Conservation (phyloP, 2,329 filamentous ascomycete genomes). For the Aaosphaeria arxii region DNA sequence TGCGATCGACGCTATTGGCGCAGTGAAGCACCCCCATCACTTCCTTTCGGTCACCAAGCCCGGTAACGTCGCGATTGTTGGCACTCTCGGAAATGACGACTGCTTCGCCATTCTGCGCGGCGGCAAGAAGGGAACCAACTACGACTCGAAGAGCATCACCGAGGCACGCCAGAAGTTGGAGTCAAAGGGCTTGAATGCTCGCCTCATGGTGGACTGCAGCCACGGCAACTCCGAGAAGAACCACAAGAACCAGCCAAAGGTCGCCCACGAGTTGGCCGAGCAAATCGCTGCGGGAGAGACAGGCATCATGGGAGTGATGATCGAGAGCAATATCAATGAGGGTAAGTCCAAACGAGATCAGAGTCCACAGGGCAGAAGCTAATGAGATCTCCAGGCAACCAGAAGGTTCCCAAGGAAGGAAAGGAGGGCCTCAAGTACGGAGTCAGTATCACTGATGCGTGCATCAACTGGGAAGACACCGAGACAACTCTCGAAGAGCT, state of each 20-base stretch:
- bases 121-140: slow-evolving; percentile 92
- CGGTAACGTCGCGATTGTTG: slow-evolving; percentile 90
- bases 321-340: slow-evolving; percentile 96
- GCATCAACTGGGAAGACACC: slow-evolving; percentile 92
- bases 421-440: slow-evolving; percentile 85
- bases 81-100: slow-evolving; percentile 91
- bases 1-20: slow-evolving; percentile 92
- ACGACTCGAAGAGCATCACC: slow-evolving; percentile 61
- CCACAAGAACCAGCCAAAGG: slow-evolving; percentile 96
- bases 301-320: slow-evolving; percentile 96
- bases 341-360: slow-evolving; percentile 51
- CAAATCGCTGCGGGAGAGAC: slow-evolving; percentile 84
- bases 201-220: slow-evolving; percentile 97
- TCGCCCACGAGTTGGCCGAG: slow-evolving; percentile 74
- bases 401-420: slow-evolving; percentile 88
- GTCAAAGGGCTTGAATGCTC: slow-evolving; percentile 69
- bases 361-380: slow-evolving; percentile 3
- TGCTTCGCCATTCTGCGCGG: slow-evolving; percentile 95
- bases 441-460: slow-evolving; percentile 95
- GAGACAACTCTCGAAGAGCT: slow-evolving; percentile 73
- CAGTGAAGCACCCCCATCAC: slow-evolving; percentile 88
- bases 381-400: slow-evolving; percentile 57
- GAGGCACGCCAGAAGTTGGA: slow-evolving; percentile 76
- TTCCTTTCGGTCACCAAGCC: slow-evolving; percentile 98
- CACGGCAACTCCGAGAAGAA: slow-evolving; percentile 96